Evolutionary conservation across 768 basidiomycete genomes (phyloP), one percentile per base, ranked within the genome.

Genomic region (Leccinum rimulosum): DNA sequence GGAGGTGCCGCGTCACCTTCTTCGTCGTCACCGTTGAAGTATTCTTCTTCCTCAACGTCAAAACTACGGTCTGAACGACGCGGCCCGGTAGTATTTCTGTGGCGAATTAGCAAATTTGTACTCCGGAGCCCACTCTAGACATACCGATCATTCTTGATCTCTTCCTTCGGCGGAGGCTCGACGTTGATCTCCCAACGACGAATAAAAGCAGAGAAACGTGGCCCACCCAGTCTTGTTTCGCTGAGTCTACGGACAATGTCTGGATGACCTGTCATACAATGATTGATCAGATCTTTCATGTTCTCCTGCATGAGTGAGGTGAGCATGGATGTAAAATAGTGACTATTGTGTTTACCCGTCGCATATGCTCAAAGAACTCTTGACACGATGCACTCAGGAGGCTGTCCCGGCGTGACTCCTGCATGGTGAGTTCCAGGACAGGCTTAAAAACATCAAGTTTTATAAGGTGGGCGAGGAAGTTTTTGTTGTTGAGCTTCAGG

Each of bases 351-450:
- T 84, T 62, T 61, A 95, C 95, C 76, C 85, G 83, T 56, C 94
- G 87, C 73, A 98, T 90, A 64, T 84, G 82, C 66, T 99, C 97
- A 67, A 98, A 95, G 62, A 91, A 90, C 72, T 98, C 97, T 72
- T 97, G 89, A 78, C 94, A 98, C 40, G 95, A 93, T 66, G 94
- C 95, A 66, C 89, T 91, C 56, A 99, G 78, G 61, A 99, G 81
- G 75, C 95, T 99, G 73, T 99, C 97, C 58, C 92, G 81, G 55
- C 81, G 78, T 35, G 90, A 89, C 74, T 97, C 95, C 61, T 84
- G 83, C 30, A 88, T 69, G n/a, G 93, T 88, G 60, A 97, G 76
- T 60, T 93, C 88, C 57, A 98, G 76, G 56, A 98, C 85, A 2
- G 94, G 90, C 63, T 84, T 82, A 63, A 98, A 76, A 28, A 95